A percentile compares a stretch with the other conserved stretches of the same genome.
Conservation (phyloP, 306 rosid genomes). For the Prunus mume region DNA sequence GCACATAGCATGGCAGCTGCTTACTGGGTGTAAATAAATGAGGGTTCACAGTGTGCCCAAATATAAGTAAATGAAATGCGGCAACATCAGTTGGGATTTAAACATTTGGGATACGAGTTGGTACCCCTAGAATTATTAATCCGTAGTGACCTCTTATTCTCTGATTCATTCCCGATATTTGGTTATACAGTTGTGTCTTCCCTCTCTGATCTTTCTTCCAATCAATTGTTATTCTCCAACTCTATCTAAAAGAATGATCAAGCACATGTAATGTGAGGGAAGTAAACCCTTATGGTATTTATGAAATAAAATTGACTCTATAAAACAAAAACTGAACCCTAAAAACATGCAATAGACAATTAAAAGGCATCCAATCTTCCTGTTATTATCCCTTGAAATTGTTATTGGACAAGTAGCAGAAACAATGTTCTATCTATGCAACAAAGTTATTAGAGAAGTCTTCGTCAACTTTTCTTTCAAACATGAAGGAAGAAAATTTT, state of each 20-base stretch:
- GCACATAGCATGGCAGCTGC: background rate
- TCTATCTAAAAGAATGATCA: too few species aligned
- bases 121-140: background rate
- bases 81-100: background rate
- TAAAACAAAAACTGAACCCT: background rate
- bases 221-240: background rate
- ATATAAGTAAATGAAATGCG: background rate
- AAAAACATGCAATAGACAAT: background rate
- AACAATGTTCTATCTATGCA: too few species aligned
- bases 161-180: background rate
- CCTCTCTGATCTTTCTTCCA: background rate
- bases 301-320: background rate
- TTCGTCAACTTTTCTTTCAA: background rate
- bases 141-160: background rate
- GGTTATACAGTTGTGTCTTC: background rate
- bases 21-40: background rate
- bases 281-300: background rate
- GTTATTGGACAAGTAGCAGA: background rate
- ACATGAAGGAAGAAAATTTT: background rate
- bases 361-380: background rate
- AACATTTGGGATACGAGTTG: background rate
- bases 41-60: background rate
- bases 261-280: background rate
- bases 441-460: background rate
- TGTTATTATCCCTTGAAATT: background rate